phyloP scores from a whole-genome alignment of 192 early-diverging fungal species.

The Phycomyces blakesleeanus region DNA sequence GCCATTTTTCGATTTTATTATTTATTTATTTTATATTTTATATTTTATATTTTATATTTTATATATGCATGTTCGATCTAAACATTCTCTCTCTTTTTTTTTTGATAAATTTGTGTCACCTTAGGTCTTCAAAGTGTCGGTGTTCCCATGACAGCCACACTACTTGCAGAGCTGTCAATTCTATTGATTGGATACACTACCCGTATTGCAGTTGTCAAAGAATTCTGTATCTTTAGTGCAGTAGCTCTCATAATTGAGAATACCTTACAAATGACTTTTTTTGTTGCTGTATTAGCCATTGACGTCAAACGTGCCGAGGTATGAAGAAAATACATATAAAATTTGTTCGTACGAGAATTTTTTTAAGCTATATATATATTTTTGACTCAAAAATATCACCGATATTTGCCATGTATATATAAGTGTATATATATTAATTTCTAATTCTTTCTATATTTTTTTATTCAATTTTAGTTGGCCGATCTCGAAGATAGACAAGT shows the following conservation, averaged over 20 bases:
- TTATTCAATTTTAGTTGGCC: slow-evolving; percentile 28
- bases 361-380: background rate
- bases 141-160: slow-evolving; percentile 53
- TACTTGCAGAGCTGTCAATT: slow-evolving; percentile 52
- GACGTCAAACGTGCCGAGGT: slow-evolving; percentile 77
- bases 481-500: slow-evolving; percentile 24
- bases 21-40: no score
- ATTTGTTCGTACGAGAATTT: background rate
- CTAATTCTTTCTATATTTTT: no score
- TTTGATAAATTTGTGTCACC: background rate
- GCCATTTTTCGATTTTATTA: no score
- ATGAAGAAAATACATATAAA: background rate
- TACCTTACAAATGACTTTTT: slow-evolving; percentile 75
- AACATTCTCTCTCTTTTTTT: background rate
- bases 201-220: slow-evolving; percentile 58
- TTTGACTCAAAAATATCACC: no score
- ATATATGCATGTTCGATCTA: no score
- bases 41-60: no score
- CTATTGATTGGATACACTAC: slow-evolving; percentile 55
- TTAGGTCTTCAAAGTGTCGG: slow-evolving; percentile 64
- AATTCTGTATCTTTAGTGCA: slow-evolving; percentile 69
- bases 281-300: slow-evolving; percentile 70
- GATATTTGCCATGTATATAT: no score
- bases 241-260: slow-evolving; percentile 71
- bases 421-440: no score